phyloP scores from a whole-genome alignment of 768 basidiomycete genomes.

The Amylocystis lapponica region DNA sequence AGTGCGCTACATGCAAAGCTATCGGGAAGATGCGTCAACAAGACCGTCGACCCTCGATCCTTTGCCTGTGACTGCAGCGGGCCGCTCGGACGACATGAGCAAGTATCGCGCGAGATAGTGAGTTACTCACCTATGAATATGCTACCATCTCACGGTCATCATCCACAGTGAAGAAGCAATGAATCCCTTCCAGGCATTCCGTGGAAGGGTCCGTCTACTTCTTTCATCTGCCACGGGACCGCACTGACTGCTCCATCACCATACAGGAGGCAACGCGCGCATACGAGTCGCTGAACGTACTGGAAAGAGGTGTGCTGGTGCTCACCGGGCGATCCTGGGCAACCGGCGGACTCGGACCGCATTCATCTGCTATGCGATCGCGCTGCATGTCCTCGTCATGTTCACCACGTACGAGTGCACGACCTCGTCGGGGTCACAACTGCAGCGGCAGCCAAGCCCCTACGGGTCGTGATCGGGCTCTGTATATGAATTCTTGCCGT shows the following conservation, averaged over 20 bases:
- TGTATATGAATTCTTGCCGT: no score
- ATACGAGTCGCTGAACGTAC: conserved; percentile 83
- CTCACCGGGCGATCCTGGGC: conserved; percentile 84
- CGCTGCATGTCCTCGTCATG: conserved; percentile 76
- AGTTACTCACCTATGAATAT: conserved; percentile 7
- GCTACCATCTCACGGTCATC: no score
- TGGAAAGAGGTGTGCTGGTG: conserved; percentile 82
- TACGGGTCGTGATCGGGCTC: no score
- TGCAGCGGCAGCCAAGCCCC: conserved; percentile 49
- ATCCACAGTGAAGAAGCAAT: conserved; percentile 73
- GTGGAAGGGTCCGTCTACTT: conserved; percentile 64
- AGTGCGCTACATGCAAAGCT: conserved; percentile 97
- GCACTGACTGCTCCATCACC: conserved; percentile 5
- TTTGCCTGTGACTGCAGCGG: conserved; percentile 42
- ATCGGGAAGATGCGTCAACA: conserved; percentile 62
- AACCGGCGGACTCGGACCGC: conserved; percentile 86
- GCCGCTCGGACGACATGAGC: conserved; percentile 65
- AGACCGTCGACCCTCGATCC: conserved; percentile 65
- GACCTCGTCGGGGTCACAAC: conserved; percentile 39
- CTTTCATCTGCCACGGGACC: not conserved
- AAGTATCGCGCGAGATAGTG: conserved; percentile 83
- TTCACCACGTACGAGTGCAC: conserved; percentile 75
- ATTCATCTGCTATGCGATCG: conserved; percentile 83
- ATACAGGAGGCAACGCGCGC: conserved; percentile 94
- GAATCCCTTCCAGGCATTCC: conserved; percentile 98